phyloP scores from a whole-genome alignment of 2,329 filamentous ascomycete species.

The Eutypa lata region DNA sequence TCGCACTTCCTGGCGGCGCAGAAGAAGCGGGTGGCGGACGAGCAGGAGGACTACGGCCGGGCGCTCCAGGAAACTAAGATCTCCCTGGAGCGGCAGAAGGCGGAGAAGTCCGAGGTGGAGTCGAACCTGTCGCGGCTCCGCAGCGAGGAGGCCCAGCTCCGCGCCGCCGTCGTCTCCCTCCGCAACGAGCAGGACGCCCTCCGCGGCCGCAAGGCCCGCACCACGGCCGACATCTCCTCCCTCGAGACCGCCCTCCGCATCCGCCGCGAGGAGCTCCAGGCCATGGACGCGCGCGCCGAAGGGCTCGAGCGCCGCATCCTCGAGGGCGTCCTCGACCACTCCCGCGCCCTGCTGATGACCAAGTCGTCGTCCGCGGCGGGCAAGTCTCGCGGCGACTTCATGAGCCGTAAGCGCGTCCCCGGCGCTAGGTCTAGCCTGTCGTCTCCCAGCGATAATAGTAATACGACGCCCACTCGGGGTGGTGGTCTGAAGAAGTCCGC shows the following conservation, averaged over 20 bases:
- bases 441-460: slow-evolving; percentile 19
- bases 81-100: slow-evolving; percentile 67
- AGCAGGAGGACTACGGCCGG: slow-evolving; percentile 75
- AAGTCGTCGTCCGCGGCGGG: slow-evolving; percentile 43
- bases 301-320: slow-evolving; percentile 87
- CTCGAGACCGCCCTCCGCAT: slow-evolving; percentile 87
- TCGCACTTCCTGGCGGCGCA: slow-evolving; percentile 77
- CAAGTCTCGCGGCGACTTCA: slow-evolving; percentile 42
- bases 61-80: slow-evolving; percentile 76
- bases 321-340: slow-evolving; percentile 95
- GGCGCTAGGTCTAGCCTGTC: slow-evolving; percentile 38
- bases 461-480: slow-evolving; percentile 1
- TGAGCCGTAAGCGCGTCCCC: slow-evolving; percentile 56
- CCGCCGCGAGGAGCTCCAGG: slow-evolving; percentile 83
- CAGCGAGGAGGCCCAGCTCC: slow-evolving; percentile 52
- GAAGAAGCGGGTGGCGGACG: slow-evolving; percentile 69
- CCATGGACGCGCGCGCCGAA: slow-evolving; percentile 88
- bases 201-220: slow-evolving; percentile 70
- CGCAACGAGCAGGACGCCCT: slow-evolving; percentile 72
- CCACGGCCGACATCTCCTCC: slow-evolving; percentile 83
- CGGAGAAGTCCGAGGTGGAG: slow-evolving; percentile 60
- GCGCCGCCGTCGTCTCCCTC: slow-evolving; percentile 54
- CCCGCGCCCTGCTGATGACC: slow-evolving; percentile 79
- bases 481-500: slow-evolving; percentile 19
- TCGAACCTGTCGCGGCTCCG: slow-evolving; percentile 49